Evolutionary conservation across 2,329 filamentous ascomycete genomes (phyloP).

Genomic region (Chaetomiaceae sp.): DNA sequence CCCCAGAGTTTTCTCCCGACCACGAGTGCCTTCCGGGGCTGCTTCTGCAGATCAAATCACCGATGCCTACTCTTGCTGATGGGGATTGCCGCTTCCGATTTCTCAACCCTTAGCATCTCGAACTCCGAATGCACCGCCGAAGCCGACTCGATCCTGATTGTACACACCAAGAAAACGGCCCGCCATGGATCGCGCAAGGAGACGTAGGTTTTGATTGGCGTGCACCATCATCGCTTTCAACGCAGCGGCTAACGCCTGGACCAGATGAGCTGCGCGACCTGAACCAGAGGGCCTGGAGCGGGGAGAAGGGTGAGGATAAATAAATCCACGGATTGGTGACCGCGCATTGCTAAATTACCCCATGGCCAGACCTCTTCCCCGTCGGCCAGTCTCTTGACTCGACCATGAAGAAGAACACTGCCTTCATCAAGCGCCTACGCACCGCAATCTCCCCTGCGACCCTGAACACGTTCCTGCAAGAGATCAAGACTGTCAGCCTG

Average conservation of each 20-base stretch:
- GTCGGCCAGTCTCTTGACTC: constrained; percentile 82
- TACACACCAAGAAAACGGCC: constrained; percentile 35
- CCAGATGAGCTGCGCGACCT: constrained; percentile 84
- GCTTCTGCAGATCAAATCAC: constrained; percentile 25
- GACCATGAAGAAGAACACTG: constrained; percentile 95
- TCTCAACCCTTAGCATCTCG: constrained; percentile 42
- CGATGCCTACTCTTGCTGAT: constrained; percentile 44
- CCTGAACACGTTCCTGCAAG: constrained; percentile 78
- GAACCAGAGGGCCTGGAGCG: constrained; percentile 84
- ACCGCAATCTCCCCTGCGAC: constrained; percentile 80
- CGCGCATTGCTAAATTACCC: constrained; percentile 3
- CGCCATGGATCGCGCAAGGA: constrained; percentile 61
- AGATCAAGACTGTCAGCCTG: constrained; percentile 83
- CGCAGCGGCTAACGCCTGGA: constrained; percentile 23
- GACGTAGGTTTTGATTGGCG: constrained; percentile 44
- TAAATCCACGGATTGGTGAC: not conserved
- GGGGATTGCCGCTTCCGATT: constrained; percentile 39
- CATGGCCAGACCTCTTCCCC: constrained; percentile 63
- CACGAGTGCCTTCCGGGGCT: constrained; percentile 23
- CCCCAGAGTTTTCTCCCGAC: constrained; percentile 13
- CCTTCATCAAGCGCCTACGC: constrained; percentile 92
- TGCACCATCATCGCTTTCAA: not conserved
- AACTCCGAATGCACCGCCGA: constrained; percentile 45
- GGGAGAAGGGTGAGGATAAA: constrained; percentile 66
- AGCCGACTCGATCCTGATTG: constrained; percentile 26